A percentile compares a stretch with the other conserved stretches of the same genome.
Evolutionary conservation across 306 rosid species (phyloP).

Genomic region (Ochetophila trinervis): DNA sequence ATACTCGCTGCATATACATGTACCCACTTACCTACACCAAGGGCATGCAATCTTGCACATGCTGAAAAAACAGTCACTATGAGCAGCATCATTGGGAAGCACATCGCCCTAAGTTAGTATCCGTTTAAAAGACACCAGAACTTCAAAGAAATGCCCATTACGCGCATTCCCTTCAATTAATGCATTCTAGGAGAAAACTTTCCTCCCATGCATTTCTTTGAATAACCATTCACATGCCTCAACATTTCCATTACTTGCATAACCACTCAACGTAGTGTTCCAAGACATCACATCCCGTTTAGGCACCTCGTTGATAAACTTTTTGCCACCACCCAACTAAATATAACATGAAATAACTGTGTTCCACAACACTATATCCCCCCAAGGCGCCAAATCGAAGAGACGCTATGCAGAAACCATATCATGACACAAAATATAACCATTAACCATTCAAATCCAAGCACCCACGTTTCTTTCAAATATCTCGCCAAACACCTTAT

Average conservation of each 20-base stretch:
- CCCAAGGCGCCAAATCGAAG: slow-evolving; percentile 57
- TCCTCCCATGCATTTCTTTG: slow-evolving; percentile 62
- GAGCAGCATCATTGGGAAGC: slow-evolving; percentile 71
- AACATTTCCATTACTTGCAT: slow-evolving; percentile 47
- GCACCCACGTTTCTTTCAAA: slow-evolving; percentile 61
- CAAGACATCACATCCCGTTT: slow-evolving; percentile 60
- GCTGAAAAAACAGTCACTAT: slow-evolving; percentile 54
- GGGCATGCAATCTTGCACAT: slow-evolving; percentile 75
- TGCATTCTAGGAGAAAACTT: slow-evolving; percentile 79
- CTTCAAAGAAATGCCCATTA: slow-evolving; percentile 38
- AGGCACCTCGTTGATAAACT: slow-evolving; percentile 60
- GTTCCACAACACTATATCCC: slow-evolving; percentile 73
- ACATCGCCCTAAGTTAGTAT: slow-evolving; percentile 50
- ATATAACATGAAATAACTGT: slow-evolving; percentile 60
- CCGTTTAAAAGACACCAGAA: slow-evolving; percentile 51
- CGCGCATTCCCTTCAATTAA: slow-evolving; percentile 59
- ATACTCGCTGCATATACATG: slow-evolving; percentile 47
- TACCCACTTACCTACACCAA: slow-evolving; percentile 64
- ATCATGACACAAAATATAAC: slow-evolving; percentile 44
- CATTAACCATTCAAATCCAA: slow-evolving; percentile 68
- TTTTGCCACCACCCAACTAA: slow-evolving; percentile 42
- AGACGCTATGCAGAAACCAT: slow-evolving; percentile 49
- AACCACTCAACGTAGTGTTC: slow-evolving; percentile 73
- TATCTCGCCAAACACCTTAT: slow-evolving; percentile 63
- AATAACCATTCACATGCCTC: slow-evolving; percentile 55